These are phyloP conservation scores for Phaffia rhodozyma DNA, from an alignment of 1,284 basidiomycete genomes.

Conservation along the genomic window DNA sequence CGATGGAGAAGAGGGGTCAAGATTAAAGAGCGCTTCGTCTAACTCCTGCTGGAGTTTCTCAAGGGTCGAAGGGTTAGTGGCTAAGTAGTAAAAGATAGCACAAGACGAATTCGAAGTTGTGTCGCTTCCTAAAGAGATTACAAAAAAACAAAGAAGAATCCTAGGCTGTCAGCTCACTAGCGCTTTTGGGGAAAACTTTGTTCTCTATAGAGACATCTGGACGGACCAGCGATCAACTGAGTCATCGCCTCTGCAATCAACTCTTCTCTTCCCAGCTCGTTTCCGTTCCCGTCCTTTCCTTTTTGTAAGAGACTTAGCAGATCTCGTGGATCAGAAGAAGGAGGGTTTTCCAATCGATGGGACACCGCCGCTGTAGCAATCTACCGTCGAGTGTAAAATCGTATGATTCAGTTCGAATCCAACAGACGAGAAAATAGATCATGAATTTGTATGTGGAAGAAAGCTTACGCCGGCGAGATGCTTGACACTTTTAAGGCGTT, in stretches of 20 bases:
- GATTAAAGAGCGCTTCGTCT: constrained; percentile 54
- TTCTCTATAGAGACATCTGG: not conserved
- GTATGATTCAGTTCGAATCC: not conserved
- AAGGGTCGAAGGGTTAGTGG: constrained; percentile 52
- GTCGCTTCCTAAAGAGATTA: constrained; percentile 40
- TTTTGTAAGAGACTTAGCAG: constrained; percentile 65
- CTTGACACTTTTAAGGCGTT: constrained; percentile 55
- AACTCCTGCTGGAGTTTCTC: constrained; percentile 65
- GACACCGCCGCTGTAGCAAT: constrained; percentile 72
- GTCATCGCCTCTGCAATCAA: constrained; percentile 77
- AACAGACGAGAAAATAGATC: not conserved
- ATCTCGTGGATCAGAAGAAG: constrained; percentile 51
- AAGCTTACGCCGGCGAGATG: constrained; percentile 49
- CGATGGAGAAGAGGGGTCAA: constrained; percentile 34
- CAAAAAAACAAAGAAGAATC: not conserved
- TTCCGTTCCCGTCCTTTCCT: constrained; percentile 63
- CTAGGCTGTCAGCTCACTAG: not conserved
- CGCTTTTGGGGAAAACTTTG: not conserved
- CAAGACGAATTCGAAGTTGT: constrained; percentile 77
- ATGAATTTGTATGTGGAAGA: constrained; percentile 4
- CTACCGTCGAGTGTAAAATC: constrained; percentile 4
- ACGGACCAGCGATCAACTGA: constrained; percentile 61
- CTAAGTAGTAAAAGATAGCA: constrained; percentile 72
- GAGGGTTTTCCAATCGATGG: constrained; percentile 48
- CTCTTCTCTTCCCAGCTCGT: constrained; percentile 63